Conservation (phyloP, 805 yeast species). For the Saccharomycopsis fermentans region DNA sequence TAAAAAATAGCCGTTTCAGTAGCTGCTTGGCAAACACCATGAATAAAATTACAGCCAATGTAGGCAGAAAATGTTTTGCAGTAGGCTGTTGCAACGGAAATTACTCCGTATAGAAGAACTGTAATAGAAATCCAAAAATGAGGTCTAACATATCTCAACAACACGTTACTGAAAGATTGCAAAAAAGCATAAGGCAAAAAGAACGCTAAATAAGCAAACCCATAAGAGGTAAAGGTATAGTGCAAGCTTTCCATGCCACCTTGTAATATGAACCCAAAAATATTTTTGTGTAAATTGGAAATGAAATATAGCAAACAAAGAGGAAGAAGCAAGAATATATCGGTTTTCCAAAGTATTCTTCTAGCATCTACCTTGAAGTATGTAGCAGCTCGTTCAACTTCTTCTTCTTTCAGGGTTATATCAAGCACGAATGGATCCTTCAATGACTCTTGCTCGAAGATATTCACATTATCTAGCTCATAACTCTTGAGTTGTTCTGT, state of each 20-base stretch:
- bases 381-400: neutral
- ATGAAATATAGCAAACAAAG: neutral
- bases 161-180: constrained; percentile 54
- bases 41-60: constrained; percentile 49
- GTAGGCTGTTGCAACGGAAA: constrained; percentile 56
- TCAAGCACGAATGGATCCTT: neutral
- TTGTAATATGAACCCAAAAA: neutral
- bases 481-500: neutral
- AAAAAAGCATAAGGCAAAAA: constrained; percentile 54
- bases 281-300: neutral
- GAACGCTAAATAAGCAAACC: constrained; percentile 30
- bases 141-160: constrained; percentile 49
- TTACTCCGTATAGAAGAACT: constrained; percentile 50
- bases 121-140: constrained; percentile 53
- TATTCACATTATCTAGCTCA: neutral
- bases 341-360: neutral
- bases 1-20: constrained; percentile 71
- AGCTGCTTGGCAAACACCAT: constrained; percentile 62
- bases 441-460: neutral
- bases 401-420: neutral
- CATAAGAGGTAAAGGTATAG: neutral
- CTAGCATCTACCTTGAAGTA: neutral
- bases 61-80: constrained; percentile 47
- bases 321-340: neutral
- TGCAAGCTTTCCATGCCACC: neutral